These are phyloP conservation scores for Tricholoma matsutake DNA, from an alignment of 768 basidiomycete genomes.

Conservation along the genomic window DNA sequence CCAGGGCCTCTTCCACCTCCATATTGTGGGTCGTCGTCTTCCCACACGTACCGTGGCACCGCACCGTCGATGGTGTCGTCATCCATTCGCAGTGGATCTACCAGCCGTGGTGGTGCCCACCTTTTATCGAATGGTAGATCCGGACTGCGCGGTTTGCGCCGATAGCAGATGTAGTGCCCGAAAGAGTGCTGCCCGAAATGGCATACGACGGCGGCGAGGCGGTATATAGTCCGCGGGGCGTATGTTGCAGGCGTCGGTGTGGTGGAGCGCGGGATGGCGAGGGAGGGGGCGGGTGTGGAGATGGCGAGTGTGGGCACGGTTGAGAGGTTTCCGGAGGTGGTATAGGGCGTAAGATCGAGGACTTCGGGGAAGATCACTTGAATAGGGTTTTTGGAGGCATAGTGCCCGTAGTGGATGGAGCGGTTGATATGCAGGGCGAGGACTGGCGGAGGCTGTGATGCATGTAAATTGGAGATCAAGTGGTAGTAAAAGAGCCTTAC, in stretches of 20 bases:
- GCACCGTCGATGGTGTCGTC: slow-evolving; percentile 20
- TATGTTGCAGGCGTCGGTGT: slow-evolving; percentile 58
- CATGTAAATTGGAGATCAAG: background rate
- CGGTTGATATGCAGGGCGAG: slow-evolving; percentile 90
- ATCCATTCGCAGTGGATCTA: slow-evolving; percentile 27
- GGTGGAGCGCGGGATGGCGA: slow-evolving; percentile 38
- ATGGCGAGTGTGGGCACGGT: slow-evolving; percentile 68
- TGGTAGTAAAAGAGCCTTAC: slow-evolving; percentile 40
- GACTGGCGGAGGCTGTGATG: slow-evolving; percentile 74
- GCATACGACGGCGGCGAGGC: slow-evolving; percentile 82
- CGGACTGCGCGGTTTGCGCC: slow-evolving; percentile 69
- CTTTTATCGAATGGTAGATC: slow-evolving; percentile 35
- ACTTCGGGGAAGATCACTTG: slow-evolving; percentile 80
- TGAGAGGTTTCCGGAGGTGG: slow-evolving; percentile 76
- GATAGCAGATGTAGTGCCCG: slow-evolving; percentile 92
- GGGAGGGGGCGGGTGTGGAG: slow-evolving; percentile 54
- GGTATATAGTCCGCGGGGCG: slow-evolving; percentile 72
- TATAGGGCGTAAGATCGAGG: slow-evolving; percentile 87
- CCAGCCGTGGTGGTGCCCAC: slow-evolving; percentile 32
- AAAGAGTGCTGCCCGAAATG: slow-evolving; percentile 92
- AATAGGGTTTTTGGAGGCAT: slow-evolving; percentile 83
- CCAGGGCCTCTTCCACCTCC: slow-evolving; percentile 36
- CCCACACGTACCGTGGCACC: slow-evolving; percentile 49
- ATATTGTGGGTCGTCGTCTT: slow-evolving; percentile 40
- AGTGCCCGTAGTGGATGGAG: slow-evolving; percentile 73